Base-by-base conservation (phyloP, 2,329 filamentous ascomycete genomes). In the Cadophora sp. region DNA sequence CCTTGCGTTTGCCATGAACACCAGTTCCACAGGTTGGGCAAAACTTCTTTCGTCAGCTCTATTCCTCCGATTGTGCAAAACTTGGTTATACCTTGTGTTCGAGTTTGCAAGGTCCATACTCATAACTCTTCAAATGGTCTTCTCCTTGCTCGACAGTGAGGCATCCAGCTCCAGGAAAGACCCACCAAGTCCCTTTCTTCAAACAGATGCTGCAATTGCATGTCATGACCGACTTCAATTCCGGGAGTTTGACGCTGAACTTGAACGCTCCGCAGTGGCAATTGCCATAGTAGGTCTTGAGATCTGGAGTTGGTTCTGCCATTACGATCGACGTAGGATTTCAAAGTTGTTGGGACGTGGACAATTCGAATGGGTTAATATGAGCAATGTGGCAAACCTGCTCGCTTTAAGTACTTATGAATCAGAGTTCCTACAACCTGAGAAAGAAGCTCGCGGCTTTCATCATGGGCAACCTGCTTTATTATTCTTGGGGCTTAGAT, bases 191-290 rank as follows among this genome's bases (percentile, higher is more conserved):
- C 18, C 78, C 82, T 74, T 84, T 84, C 71, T 81, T 84, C 72
- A 70, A 73, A 75, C 90, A 90, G 70, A 90, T 85, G 78, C 87
- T 91, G 79, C 91, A 92, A 77, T 89, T 89, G 79, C 90, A 91
- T 73, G 85, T 81, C 4, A 78, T 75, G 6, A 82, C 83, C 4
- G 81, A 77, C 72, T 85, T 86, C 68, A 91, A 82, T 74, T 90
- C 86, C 24, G 87, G 85, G 14, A 88, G 55, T 2, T 79, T 75
- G 63, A 81, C 73, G 73, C 84, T 83, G 74, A 83, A 88, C 69
- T 85, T 78, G 70, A 84, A 85, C 47, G 81, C 79, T 6, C 80
- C 82, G 75, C 86, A 88, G 75, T 87, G 85, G 79, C 85, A 88
- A 76, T 84, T 87, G 75, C 84, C 85, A 24, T 85, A 80, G 76